Conservation (phyloP, 768 basidiomycete genomes). For the Austroboletus eburneus region DNA sequence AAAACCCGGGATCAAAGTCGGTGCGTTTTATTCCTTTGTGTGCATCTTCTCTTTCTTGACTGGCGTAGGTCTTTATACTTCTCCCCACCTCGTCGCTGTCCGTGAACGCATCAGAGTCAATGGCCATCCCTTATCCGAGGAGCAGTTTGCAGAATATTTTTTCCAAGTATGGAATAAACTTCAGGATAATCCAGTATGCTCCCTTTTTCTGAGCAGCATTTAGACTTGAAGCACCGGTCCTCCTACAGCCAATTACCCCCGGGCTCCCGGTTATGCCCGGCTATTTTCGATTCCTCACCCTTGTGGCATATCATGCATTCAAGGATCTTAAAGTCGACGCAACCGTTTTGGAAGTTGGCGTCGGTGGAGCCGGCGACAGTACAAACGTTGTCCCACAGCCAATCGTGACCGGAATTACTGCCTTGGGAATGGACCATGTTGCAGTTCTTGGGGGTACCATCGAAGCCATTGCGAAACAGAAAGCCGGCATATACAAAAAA, state of each 20-base stretch:
- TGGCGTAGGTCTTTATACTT: conserved; percentile 82
- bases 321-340: conserved; percentile 77
- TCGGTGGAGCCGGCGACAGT: conserved; percentile 91
- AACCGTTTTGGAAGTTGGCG: conserved; percentile 93
- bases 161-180: conserved; percentile 95
- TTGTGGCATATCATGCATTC: conserved; percentile 91
- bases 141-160: conserved; percentile 85
- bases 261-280: conserved; percentile 73
- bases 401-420: conserved; percentile 83
- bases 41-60: neutral
- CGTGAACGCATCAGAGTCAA: conserved; percentile 94
- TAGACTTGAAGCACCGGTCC: conserved; percentile 1
- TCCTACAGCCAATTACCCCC: conserved; percentile 41
- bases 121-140: conserved; percentile 84
- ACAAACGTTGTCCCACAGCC: conserved; percentile 94
- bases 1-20: conserved; percentile 77
- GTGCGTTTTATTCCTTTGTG: conserved; percentile 38
- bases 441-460: conserved; percentile 84
- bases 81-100: conserved; percentile 93
- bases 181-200: conserved; percentile 56
- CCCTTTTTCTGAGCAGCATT: neutral
- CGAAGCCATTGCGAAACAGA: conserved; percentile 88
- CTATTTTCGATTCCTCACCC: conserved; percentile 92
- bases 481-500: conserved; percentile 96
- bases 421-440: conserved; percentile 91